Evolutionary conservation across 257 asterid genomes (phyloP).

Genomic region (Solanum rostratum): DNA sequence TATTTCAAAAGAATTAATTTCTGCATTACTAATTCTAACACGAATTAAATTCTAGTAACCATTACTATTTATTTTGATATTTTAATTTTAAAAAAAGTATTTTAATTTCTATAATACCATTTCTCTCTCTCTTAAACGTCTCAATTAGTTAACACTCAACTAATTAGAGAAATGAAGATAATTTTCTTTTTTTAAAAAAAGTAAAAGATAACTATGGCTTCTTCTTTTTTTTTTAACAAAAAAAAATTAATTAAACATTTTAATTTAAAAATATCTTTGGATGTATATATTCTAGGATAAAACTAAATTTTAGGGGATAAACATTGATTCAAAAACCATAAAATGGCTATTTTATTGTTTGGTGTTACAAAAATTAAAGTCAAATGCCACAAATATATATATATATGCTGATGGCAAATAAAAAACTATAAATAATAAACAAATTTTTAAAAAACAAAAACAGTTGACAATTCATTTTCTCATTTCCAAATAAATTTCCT

Average conservation of each 20-base stretch:
- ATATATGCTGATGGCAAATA: background rate
- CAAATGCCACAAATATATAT: background rate
- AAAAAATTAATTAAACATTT: background rate
- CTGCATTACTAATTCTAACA: background rate
- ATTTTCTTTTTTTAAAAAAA: background rate
- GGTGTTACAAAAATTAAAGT: background rate
- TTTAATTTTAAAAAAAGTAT: no score
- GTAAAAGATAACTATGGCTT: background rate
- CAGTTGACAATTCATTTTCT: background rate
- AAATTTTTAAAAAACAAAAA: background rate
- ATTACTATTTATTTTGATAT: background rate
- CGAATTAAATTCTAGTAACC: no score
- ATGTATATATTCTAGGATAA: background rate
- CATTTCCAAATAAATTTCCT: background rate
- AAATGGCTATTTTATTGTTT: background rate
- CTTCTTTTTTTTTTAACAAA: background rate
- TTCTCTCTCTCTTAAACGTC: no score
- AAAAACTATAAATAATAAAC: background rate
- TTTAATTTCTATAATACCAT: background rate
- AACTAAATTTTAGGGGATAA: background rate
- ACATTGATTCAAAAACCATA: background rate
- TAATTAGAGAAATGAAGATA: background rate
- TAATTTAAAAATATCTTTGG: background rate
- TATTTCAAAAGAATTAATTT: background rate
- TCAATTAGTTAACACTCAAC: background rate